Base-by-base conservation (phyloP, 805 yeast species). In the Pichia occidentalis region DNA sequence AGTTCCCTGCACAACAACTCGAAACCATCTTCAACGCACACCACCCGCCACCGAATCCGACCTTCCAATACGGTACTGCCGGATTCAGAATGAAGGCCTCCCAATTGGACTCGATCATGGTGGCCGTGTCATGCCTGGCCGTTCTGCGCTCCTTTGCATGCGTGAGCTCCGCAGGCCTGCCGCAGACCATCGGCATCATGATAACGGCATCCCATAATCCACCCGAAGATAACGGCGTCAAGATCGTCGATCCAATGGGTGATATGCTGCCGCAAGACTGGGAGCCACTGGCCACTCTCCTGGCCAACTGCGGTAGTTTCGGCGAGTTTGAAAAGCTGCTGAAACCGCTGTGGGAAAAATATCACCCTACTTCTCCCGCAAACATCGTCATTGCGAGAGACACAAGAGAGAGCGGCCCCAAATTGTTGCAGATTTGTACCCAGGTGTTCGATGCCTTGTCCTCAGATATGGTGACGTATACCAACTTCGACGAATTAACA, bases 161-260 rank as follows among this genome's bases (percentile, higher is more conserved):
- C 23, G 63, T 64, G 1, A 42, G 42, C 10, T 85, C 90, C 1
- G 4, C 3, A 6, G 11, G 22, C 3, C 3, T 20, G 7, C 34
- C 37, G 8, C 67, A 80, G 50, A 73, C 82, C 7, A 73, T 88
- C 22, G 98, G 98, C n/a, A 80, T 88, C 10, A 90, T 92, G 97
- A 80, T 92, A 53, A 92, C 97, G 1, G 97, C 96, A 0, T 83
- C 95, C 1, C 97, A 87, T 59, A 87, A 87, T 52, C 96, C 96
- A 0, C 95, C 97, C 0, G 67, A 67, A 29, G 97, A 88, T 56
- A 86, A 86, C 51, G 96, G 96, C 21, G 90, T 86, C 35, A 90
- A 90, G 61, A 69, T 92, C n/a, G 85, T 90, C 18, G 97, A 90
- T 49, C 97, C 97, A 1, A 63, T 71, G 56, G 97, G 97, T 19